Base-by-base conservation (phyloP, 148 eudicot species). In the Oxyria digyna region DNA sequence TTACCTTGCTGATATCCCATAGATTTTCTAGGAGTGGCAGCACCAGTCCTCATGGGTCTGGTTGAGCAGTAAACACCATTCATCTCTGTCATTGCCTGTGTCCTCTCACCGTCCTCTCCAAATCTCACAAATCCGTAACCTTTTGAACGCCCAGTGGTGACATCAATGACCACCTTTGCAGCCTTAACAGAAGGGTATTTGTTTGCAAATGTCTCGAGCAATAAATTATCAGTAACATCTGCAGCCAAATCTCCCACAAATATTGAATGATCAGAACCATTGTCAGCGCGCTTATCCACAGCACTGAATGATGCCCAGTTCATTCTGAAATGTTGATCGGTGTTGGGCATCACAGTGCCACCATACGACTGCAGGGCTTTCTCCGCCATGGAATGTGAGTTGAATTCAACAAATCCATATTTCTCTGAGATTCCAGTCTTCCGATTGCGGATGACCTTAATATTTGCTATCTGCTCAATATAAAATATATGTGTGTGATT, bases 221-320 rank as follows among this genome's bases (percentile, higher is more conserved):
- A 77, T 72, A 90, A 71, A 41, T 70, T 81, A 83, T 93, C 97
- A 57, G 90, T 85, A 49, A 93, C 98, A 81, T 93, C 98, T 63
- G 96, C 85, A 42, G 98, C 98, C 73, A 93, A 90, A 72, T 93
- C 98, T 71, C 98, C 98, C 12, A 93, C 98, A 77, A 93, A 93
- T 63, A 93, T 90, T 21, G 98, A 89, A 62, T 84, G 90, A 80
- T 90, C 98, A 69, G 96, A 86, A 76, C 89, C 95, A 69, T 84
- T 89, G 59, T 84, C 88, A 18, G 81, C 66, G 8, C 92, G 95
- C 82, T 93, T 90, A 21, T 93, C 98, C 0, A 91, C 98, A 81
- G 80, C 77, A 83, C 97, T 85, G 78, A 89, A 87, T 69, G 90
- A 81, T 37, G 98, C 98, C 98, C 98, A 93, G 68, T 93, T 90